A percentile compares a stretch with the other conserved stretches of the same genome.
Evolutionary conservation across 2,329 filamentous ascomycete genomes (phyloP).

Genomic region (Pestalotiopsis sp.): DNA sequence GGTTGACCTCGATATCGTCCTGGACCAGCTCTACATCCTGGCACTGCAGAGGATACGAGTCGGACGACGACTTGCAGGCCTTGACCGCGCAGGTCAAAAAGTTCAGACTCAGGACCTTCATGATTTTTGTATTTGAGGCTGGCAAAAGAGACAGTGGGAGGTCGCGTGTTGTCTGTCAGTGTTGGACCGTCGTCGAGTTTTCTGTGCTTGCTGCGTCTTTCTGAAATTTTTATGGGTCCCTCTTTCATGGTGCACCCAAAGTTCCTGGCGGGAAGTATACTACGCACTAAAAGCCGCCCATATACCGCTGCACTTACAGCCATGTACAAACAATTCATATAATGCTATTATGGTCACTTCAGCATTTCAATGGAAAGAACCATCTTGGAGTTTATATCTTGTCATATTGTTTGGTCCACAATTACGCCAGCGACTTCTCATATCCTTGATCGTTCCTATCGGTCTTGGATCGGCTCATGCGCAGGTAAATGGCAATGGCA

Average conservation of each 20-base stretch:
- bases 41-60: constrained; percentile 88
- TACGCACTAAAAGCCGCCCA: neutral
- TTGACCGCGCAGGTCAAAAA: constrained; percentile 97
- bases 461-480: constrained; percentile 36
- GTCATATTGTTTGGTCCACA: neutral
- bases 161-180: neutral
- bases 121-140: constrained; percentile 37
- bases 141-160: neutral
- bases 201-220: neutral
- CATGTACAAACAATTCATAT: neutral
- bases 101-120: constrained; percentile 96
- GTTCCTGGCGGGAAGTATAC: neutral
- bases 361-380: neutral
- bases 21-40: constrained; percentile 88
- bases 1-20: constrained; percentile 78
- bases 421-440: constrained; percentile 45
- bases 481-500: constrained; percentile 45
- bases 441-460: constrained; percentile 34
- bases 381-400: neutral
- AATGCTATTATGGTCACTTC: neutral
- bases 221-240: constrained; percentile 14
- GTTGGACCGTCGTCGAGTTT: neutral
- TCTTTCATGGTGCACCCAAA: neutral
- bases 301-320: neutral
- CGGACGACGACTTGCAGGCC: constrained; percentile 78